These are phyloP conservation scores for Nannochloris sp. DNA, from an alignment of 139 green algal species.

Conservation along the genomic window DNA sequence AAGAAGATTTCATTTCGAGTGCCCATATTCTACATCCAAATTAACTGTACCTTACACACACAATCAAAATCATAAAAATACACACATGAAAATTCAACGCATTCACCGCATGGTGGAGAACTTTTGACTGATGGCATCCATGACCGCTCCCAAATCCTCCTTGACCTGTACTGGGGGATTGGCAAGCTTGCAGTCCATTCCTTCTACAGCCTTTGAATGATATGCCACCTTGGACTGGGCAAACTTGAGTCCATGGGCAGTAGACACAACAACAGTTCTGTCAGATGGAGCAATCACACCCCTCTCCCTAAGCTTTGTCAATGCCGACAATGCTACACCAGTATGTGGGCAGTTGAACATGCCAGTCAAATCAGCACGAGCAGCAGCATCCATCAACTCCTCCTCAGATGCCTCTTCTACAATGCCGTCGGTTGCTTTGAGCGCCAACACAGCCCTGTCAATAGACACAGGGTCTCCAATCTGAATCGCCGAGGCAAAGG, in stretches of 20 bases:
- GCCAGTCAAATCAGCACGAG: slow-evolving; percentile 86
- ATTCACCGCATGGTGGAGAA: slow-evolving; percentile 24
- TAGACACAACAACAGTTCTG: slow-evolving; percentile 90
- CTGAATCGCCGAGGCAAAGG: slow-evolving; percentile 95
- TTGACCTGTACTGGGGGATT: slow-evolving; percentile 91
- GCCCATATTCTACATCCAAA: no score
- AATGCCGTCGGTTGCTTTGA: slow-evolving; percentile 82
- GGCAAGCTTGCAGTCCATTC: slow-evolving; percentile 61
- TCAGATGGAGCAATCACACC: slow-evolving; percentile 81
- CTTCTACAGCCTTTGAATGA: slow-evolving; percentile 74
- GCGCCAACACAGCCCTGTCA: slow-evolving; percentile 92
- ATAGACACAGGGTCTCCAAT: slow-evolving; percentile 98
- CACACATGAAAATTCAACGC: not conserved
- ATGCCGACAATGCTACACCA: slow-evolving; percentile 86
- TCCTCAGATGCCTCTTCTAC: slow-evolving; percentile 98
- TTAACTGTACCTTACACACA: no score
- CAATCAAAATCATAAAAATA: not conserved
- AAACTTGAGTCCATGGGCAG: slow-evolving; percentile 98
- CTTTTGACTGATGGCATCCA: slow-evolving; percentile 78
- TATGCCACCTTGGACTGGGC: slow-evolving; percentile 93
- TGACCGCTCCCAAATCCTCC: slow-evolving; percentile 86
- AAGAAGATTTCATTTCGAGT: no score
- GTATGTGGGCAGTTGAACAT: slow-evolving; percentile 64
- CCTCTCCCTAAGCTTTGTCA: slow-evolving; percentile 87
- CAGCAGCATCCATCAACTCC: slow-evolving; percentile 98